phyloP scores from a whole-genome alignment of 176 grass and related monocot genomes.

The barley (Hordeum vulgare) region DNA sequence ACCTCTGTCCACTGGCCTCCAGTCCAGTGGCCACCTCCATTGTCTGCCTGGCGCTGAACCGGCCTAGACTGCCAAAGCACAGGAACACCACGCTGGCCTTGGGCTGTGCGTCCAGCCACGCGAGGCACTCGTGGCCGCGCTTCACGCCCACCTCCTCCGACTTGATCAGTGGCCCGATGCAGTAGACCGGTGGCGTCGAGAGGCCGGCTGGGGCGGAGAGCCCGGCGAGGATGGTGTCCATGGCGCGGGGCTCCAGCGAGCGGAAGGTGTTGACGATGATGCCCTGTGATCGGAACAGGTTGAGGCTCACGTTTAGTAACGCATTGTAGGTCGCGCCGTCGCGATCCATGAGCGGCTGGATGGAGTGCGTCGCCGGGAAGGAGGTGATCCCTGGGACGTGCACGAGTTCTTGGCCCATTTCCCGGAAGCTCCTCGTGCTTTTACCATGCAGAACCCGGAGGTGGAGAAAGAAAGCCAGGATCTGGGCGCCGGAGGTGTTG shows the following conservation, averaged over 20 bases:
- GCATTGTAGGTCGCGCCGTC: background rate
- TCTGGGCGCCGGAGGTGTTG: conserved; percentile 37
- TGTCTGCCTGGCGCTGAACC: background rate
- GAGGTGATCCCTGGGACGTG: conserved; percentile 18
- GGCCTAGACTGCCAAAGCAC: background rate
- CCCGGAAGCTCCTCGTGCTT: background rate
- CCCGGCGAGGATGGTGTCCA: background rate
- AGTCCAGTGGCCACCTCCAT: background rate
- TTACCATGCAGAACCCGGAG: background rate
- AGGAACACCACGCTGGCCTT: background rate
- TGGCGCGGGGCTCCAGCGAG: background rate
- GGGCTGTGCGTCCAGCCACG: background rate
- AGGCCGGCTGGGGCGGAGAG: background rate
- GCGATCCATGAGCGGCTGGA: background rate
- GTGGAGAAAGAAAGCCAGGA: conserved; percentile 21
- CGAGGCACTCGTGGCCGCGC: background rate
- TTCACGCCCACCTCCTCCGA: background rate
- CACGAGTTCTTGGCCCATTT: background rate
- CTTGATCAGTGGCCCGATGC: background rate
- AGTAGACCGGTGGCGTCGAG: background rate
- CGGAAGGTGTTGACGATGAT: background rate
- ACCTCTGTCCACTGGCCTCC: background rate
- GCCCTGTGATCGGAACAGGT: background rate
- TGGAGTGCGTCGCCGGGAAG: background rate
- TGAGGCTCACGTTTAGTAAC: background rate